Evolutionary conservation across 306 rosid species (phyloP).

Genomic region (Benincasa hispida): DNA sequence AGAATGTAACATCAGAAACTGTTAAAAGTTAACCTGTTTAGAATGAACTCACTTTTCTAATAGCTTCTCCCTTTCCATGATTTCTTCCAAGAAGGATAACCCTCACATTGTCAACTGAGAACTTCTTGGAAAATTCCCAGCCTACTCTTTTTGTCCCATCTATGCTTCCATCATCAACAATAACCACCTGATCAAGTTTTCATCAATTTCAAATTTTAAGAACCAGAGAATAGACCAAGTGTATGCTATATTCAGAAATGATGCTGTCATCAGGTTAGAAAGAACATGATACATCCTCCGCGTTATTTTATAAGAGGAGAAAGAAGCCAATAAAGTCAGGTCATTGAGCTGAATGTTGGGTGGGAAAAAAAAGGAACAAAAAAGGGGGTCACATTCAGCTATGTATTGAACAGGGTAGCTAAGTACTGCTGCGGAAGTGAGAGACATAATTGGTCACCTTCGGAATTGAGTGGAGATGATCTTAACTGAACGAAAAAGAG

Average conservation of each 20-base stretch:
- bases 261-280: not conserved
- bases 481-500: not conserved
- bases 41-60: conserved; percentile 84
- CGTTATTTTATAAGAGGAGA: not conserved
- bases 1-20: not conserved
- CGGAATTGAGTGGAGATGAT: not conserved
- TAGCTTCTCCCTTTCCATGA: conserved; percentile 97
- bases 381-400: not conserved
- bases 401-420: not conserved
- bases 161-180: conserved; percentile 86
- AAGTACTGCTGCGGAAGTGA: not conserved
- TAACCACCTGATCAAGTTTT: conserved; percentile 36
- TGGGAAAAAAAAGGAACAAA: not conserved
- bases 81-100: conserved; percentile 84
- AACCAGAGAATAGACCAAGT: not conserved
- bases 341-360: not conserved
- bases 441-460: not conserved
- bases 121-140: conserved; percentile 69
- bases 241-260: not conserved
- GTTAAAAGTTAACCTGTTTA: not conserved
- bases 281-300: not conserved
- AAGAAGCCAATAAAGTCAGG: not conserved
- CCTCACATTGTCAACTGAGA: conserved; percentile 66
- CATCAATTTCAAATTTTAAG: conserved; percentile 17
- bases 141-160: conserved; percentile 89